A percentile compares a stretch with the other conserved stretches of the same genome.
Conservation (phyloP, 179 eudicot species). For the Corrigiola litoralis region DNA sequence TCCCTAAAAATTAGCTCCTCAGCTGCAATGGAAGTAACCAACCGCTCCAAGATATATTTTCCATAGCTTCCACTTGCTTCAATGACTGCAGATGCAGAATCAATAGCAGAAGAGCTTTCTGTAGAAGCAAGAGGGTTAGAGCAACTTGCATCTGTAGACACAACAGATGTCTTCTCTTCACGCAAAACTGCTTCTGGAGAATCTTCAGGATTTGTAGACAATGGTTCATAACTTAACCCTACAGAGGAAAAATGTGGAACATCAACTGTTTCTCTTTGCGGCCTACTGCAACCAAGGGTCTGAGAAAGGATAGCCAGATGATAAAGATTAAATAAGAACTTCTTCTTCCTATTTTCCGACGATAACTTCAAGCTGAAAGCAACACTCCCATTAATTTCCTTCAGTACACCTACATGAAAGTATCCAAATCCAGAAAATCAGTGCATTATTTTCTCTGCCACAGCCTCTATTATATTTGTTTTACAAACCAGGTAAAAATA, state of each 20-base stretch:
- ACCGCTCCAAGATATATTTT: constrained; percentile 53
- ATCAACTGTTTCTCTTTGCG: constrained; percentile 29
- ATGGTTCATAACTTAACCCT: constrained; percentile 30
- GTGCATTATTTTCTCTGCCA: not conserved
- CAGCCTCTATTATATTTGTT: not conserved
- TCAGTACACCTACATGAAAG: constrained; percentile 53
- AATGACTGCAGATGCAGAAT: constrained; percentile 18
- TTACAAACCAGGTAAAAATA: not conserved
- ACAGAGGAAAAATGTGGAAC: constrained; percentile 48
- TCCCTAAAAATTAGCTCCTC: constrained; percentile 45
- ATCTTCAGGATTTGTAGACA: constrained; percentile 24
- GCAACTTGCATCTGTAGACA: constrained; percentile 35
- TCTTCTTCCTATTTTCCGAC: constrained; percentile 36
- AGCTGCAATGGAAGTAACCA: constrained; percentile 46
- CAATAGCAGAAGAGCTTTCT: constrained; percentile 28
- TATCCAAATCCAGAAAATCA: constrained; percentile 11
- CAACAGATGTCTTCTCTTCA: constrained; percentile 26
- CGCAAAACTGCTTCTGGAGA: constrained; percentile 21
- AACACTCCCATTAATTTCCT: constrained; percentile 55
- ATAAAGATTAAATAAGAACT: constrained; percentile 47
- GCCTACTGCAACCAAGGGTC: constrained; percentile 28
- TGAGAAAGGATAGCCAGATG: constrained; percentile 61
- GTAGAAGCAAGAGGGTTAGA: constrained; percentile 32
- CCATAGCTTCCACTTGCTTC: constrained; percentile 29
- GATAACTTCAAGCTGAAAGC: constrained; percentile 44